Evolutionary conservation across 768 basidiomycete genomes (phyloP).

Genomic region (Agaricus blazei): DNA sequence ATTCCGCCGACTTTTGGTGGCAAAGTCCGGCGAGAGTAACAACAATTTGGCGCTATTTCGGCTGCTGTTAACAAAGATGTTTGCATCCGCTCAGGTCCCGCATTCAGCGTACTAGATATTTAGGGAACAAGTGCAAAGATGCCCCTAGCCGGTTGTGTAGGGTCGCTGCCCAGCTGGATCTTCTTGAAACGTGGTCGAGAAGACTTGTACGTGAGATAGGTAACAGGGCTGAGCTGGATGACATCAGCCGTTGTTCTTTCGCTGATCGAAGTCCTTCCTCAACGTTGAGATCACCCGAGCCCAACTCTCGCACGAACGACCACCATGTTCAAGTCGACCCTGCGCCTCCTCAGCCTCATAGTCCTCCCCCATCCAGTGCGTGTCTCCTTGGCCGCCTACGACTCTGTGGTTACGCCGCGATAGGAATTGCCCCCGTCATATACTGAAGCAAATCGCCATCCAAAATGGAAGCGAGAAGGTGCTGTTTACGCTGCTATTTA

Average conservation of each 20-base stretch:
- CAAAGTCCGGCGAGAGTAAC: no score
- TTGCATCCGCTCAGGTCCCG: no score
- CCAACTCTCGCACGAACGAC: background rate
- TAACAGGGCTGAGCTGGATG: background rate
- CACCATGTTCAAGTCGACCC: constrained; percentile 1
- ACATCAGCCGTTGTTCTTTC: background rate
- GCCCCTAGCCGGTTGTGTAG: no score
- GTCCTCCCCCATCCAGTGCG: constrained; percentile 5
- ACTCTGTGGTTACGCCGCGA: background rate
- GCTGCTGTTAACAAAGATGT: no score
- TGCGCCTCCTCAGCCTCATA: constrained; percentile 5
- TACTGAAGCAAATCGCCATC: background rate
- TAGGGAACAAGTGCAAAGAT: no score
- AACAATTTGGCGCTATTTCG: no score
- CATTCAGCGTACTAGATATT: no score
- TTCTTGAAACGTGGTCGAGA: background rate
- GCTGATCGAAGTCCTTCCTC: background rate
- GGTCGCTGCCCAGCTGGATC: no score
- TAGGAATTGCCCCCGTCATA: background rate
- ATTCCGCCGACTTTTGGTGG: no score
- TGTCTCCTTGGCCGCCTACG: background rate
- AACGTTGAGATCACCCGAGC: background rate
- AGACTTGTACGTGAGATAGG: background rate
- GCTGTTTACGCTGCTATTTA: background rate
- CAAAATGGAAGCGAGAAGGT: background rate